A percentile compares a stretch with the other conserved stretches of the same genome.
Evolutionary conservation across 2,329 filamentous ascomycete genomes (phyloP).

Genomic region (Endothia cerciana): DNA sequence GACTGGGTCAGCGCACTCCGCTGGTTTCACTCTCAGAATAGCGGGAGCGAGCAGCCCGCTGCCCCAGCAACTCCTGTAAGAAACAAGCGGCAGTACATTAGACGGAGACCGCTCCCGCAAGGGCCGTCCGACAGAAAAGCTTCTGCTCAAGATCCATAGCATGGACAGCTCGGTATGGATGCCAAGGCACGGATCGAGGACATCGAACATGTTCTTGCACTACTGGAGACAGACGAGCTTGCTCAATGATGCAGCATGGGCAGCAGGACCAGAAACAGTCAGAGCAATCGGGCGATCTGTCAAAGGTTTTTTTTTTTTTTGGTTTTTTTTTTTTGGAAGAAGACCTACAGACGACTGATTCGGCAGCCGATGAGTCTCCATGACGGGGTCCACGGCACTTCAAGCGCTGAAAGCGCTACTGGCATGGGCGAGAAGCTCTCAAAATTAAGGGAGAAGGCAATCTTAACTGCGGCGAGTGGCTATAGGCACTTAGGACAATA

Average conservation of each 20-base stretch:
- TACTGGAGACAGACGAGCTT: neutral
- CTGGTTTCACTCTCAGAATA: constrained; percentile 24
- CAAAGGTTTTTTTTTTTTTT: no score
- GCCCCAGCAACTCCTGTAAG: constrained; percentile 19
- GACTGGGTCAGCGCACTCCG: constrained; percentile 50
- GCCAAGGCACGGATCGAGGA: neutral
- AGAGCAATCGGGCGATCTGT: neutral
- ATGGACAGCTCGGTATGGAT: neutral
- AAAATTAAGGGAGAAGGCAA: neutral
- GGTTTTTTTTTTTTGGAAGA: no score
- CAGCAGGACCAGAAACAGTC: neutral
- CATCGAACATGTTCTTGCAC: neutral
- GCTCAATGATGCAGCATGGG: neutral
- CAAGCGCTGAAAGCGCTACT: neutral
- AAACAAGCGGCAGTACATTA: constrained; percentile 23
- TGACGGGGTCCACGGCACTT: neutral
- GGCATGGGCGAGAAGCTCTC: neutral
- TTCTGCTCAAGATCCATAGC: neutral
- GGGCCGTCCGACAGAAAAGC: neutral
- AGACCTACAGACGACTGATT: neutral
- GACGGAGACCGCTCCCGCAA: constrained; percentile 18
- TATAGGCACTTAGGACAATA: neutral
- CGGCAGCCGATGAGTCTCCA: neutral
- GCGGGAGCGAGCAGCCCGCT: constrained; percentile 6
- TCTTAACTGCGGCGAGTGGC: neutral